Base-by-base conservation (phyloP, 139 green algal species). In the Coelastrella sp. region DNA sequence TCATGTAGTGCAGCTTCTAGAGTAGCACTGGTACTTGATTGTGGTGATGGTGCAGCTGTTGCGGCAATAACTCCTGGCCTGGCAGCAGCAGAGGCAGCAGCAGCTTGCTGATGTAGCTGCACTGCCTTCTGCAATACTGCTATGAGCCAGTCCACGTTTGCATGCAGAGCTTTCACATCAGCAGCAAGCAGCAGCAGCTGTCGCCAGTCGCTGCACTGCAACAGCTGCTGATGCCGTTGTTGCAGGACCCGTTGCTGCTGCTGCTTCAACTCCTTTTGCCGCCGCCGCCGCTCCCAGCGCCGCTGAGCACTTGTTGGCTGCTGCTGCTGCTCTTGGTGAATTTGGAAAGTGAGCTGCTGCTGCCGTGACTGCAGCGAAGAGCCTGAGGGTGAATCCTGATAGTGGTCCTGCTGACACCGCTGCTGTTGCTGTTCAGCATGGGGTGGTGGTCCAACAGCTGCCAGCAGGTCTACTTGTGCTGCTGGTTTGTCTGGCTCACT, bases 181-280 rank as follows among this genome's bases (percentile, higher is more conserved):
- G 61, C 68, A 66, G 57, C 68, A 19, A 80, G 66, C 17, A 20
- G 84, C 66, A 82, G 84, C 17, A 89, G 68, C 84, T 89, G 84
- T 6, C 20, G 84, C 82, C 82, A 87, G 17, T 57, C 11, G 17
- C 14, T 66, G 8, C 19, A 81, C 8, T 56, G 25, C 11, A 11
- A 10, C 22, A 80, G 19, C 35, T 66, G 68, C 56, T 89, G 66
- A 17, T 66, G 68, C 49, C 78, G 68, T 9, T 88, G 63, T 22
- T 78, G 82, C 73, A 78, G 25, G 15, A 61, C 6, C 82, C 61
- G 27, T 15, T 88, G 63, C 63, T 79, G 82, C 1, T 49, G 57
- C 68, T 82, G 24, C 12, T 49, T 59, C 20, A 84, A n/a, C 78
- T 84, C 20, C 78, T 84, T 60, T 20, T 20, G 49, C 15, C 20